phyloP scores from a whole-genome alignment of 2,329 filamentous ascomycete species.

The Pyrenochaeta sp. region DNA sequence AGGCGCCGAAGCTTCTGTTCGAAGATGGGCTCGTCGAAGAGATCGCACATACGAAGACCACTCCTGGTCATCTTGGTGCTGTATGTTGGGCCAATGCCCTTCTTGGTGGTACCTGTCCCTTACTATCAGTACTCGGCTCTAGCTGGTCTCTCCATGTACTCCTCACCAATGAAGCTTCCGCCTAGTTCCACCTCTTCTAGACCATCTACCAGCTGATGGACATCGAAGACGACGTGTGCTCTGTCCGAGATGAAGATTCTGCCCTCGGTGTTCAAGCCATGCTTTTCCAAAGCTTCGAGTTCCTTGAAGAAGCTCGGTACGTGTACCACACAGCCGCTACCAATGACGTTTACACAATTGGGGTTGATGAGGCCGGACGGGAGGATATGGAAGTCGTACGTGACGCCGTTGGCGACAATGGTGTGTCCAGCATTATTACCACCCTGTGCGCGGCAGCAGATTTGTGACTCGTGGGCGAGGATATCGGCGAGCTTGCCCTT shows the following conservation, averaged over 20 bases:
- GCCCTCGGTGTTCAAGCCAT: slow-evolving; percentile 66
- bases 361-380: slow-evolving; percentile 75
- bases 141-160: not conserved
- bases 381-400: slow-evolving; percentile 54
- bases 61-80: slow-evolving; percentile 71
- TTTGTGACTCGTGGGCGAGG: slow-evolving; percentile 60
- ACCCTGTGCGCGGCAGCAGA: slow-evolving; percentile 67
- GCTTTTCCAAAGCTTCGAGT: slow-evolving; percentile 66
- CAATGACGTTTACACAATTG: slow-evolving; percentile 75
- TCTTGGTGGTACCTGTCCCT: slow-evolving; percentile 61
- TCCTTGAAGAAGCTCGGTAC: slow-evolving; percentile 73
- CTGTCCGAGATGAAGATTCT: slow-evolving; percentile 71
- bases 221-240: slow-evolving; percentile 69
- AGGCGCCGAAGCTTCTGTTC: slow-evolving; percentile 71
- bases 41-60: slow-evolving; percentile 71
- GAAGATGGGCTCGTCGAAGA: slow-evolving; percentile 73
- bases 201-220: slow-evolving; percentile 74
- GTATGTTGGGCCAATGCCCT: slow-evolving; percentile 66
- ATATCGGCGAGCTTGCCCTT: slow-evolving; percentile 70
- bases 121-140: slow-evolving; percentile 28
- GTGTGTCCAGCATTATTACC: slow-evolving; percentile 66
- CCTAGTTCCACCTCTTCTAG: slow-evolving; percentile 67
- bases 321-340: slow-evolving; percentile 71
- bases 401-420: slow-evolving; percentile 56
- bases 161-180: slow-evolving; percentile 53